Percentiles rank a stretch among this genome's conserved stretches.
Evolutionary conservation across 352 stramenopile genomes (phyloP).

Genomic region (Phytophthora aleatoria): DNA sequence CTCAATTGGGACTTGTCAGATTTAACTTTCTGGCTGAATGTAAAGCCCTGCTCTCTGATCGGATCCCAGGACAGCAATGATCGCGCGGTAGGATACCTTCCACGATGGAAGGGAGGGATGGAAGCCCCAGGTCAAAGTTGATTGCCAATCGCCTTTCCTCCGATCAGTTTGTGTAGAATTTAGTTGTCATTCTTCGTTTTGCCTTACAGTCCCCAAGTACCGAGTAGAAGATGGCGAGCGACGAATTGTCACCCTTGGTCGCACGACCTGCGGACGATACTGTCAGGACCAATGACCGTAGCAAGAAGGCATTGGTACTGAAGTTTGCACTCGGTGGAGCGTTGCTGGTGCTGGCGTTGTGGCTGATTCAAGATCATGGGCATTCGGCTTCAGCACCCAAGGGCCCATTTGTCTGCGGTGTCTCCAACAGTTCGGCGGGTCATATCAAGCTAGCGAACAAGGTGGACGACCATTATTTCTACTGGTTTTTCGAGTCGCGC

Average conservation of each 20-base stretch:
- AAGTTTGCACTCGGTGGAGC: conserved; percentile 24
- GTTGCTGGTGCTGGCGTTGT: conserved; percentile 26
- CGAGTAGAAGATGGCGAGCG: conserved; percentile 12
- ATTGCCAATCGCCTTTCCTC: conserved; percentile 28
- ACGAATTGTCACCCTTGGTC: conserved; percentile 32
- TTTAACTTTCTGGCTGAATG: too few relatives aligned
- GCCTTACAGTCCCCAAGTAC: background rate
- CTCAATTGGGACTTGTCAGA: too few relatives aligned
- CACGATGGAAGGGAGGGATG: too few relatives aligned
- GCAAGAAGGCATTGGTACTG: conserved; percentile 16
- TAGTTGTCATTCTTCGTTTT: conserved; percentile 9
- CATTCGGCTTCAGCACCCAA: conserved; percentile 1
- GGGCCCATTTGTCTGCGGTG: conserved; percentile 15
- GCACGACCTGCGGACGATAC: background rate
- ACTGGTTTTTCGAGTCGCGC: conserved; percentile 66
- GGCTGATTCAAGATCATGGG: conserved; percentile 22
- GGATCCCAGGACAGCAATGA: too few relatives aligned
- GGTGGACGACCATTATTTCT: conserved; percentile 60
- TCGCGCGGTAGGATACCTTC: too few relatives aligned
- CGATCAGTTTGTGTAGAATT: conserved; percentile 10
- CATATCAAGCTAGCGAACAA: conserved; percentile 52
- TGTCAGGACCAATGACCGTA: background rate
- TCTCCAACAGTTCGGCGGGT: conserved; percentile 47
- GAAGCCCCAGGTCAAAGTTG: background rate
- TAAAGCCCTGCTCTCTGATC: too few relatives aligned